Conservation (phyloP, 768 basidiomycete genomes). For the Auricularia cornea region DNA sequence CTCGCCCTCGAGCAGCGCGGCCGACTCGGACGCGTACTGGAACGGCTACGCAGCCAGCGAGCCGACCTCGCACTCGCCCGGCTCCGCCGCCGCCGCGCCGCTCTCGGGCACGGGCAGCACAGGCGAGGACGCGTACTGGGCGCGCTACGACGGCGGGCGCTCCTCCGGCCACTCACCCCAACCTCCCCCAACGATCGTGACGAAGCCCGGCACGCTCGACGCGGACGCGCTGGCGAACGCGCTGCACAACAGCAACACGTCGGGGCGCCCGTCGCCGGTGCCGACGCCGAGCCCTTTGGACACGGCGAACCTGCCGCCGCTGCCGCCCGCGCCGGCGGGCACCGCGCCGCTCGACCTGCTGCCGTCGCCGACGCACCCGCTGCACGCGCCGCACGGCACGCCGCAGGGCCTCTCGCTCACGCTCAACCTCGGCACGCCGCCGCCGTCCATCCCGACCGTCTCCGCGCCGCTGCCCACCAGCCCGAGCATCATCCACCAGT, state of each 20-base stretch:
- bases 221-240: neutral
- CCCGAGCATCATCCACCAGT: neutral
- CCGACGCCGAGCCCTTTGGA: no score
- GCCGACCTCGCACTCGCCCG: neutral
- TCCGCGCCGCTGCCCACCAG: neutral
- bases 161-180: neutral
- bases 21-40: neutral
- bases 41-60: neutral
- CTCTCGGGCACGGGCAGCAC: neutral
- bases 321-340: neutral
- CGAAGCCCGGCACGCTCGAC: neutral
- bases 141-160: neutral
- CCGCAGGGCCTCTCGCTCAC: neutral
- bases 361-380: neutral
- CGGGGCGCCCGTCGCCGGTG: no score
- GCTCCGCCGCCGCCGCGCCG: neutral
- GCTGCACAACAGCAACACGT: no score
- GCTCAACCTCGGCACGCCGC: slow-evolving; percentile 1
- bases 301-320: no score
- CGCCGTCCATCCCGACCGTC: neutral
- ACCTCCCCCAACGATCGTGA: neutral
- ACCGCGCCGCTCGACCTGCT: neutral
- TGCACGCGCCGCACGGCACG: neutral
- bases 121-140: neutral
- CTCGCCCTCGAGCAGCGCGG: neutral